Base-by-base conservation (phyloP, 2,329 filamentous ascomycete species). In the Colletotrichum sp. region DNA sequence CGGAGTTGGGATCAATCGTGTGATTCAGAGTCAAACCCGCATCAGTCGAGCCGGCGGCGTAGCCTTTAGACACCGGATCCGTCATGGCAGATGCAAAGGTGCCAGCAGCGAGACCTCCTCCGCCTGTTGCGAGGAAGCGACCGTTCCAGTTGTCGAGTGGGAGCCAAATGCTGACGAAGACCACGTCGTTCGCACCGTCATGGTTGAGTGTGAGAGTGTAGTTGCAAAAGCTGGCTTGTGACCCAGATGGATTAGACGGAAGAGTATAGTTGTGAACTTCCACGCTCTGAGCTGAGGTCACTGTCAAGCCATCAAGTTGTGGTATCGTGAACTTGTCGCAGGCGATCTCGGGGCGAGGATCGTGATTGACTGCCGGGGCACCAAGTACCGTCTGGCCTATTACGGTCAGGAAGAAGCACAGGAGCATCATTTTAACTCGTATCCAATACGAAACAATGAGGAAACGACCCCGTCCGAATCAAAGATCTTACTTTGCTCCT, bases 41-140 rank as follows among this genome's bases (percentile, higher is more conserved):
- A 62, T 82, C 77, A 6, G 81, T 82, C 26, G 78, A 78, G 1
- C 77, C 78, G 4, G 75, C 77, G 5, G 78, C 78, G n/a, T 77
- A 80, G 10, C 80, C 80, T 32, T 85, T 80, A 67, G 85, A 87
- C 76, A 85, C 82, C 2, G 69, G 69, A 16, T 39, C 69, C 8
- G 62, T 49, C 69, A 72, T 12, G 6, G 66, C 59, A 3, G 57
- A 39, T 76, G 89, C 86, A 77, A 86, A 84, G n/a, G 86, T 84
- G 72, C 88, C 89, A 1, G 78, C 72, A 7, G 59, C 67, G 26
- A 77, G 72, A 10, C 79, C 79, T 8, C 79, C 75, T 21, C 79
- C 79, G 4, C 79, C 79, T 12, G 70, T 70, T 16, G 70, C 78
- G 15, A 76, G 69, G 49, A 80, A 77, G 8, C 79, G 71, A 6